phyloP scores from a whole-genome alignment of 2,329 filamentous ascomycete species.

The Xylaria sp. region DNA sequence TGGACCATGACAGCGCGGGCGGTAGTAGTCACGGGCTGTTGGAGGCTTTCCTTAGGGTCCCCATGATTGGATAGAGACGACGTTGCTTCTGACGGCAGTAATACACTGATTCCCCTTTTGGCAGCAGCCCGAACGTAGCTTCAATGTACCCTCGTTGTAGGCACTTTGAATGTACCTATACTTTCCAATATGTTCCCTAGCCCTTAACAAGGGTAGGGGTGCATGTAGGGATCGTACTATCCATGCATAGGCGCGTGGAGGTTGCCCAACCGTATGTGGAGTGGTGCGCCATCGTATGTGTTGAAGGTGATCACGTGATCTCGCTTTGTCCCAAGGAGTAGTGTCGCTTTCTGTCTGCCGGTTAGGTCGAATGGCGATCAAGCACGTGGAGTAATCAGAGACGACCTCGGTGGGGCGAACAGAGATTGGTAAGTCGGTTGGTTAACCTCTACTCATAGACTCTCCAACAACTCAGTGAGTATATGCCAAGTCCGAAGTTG shows the following conservation, averaged over 20 bases:
- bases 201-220: constrained; percentile 30
- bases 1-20: constrained; percentile 41
- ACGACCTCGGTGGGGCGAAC: constrained; percentile 6
- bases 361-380: constrained; percentile 24
- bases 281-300: constrained; percentile 38
- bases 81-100: constrained; percentile 42
- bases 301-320: constrained; percentile 49
- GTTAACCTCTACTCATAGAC: constrained; percentile 1
- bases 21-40: constrained; percentile 34
- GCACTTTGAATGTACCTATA: constrained; percentile 39
- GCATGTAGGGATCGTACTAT: constrained; percentile 36
- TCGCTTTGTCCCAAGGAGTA: constrained; percentile 38
- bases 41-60: constrained; percentile 38
- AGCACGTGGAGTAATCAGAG: constrained; percentile 20
- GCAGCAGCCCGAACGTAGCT: constrained; percentile 38
- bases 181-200: constrained; percentile 22
- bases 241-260: constrained; percentile 36
- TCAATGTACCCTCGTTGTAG: constrained; percentile 43
- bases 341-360: constrained; percentile 13
- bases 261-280: constrained; percentile 38
- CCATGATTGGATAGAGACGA: constrained; percentile 41
- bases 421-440: constrained; percentile 13
- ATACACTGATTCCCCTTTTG: constrained; percentile 44
- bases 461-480: constrained; percentile 15
- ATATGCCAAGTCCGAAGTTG: constrained; percentile 11